Evolutionary conservation across 139 green algal genomes (phyloP).

Genomic region (Coelastrella sp.): DNA sequence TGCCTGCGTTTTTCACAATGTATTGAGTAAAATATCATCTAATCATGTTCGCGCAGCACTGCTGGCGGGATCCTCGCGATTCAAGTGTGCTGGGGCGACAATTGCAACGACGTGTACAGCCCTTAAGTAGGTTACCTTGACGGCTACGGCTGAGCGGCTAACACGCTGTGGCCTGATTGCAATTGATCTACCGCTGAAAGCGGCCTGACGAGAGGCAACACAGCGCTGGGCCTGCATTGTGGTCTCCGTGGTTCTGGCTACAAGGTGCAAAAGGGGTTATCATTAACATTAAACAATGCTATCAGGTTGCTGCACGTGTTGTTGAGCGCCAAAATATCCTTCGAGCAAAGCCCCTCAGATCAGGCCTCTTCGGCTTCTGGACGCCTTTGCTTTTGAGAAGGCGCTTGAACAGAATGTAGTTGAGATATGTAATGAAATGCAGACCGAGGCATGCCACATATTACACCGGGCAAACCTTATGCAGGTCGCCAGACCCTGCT

Average conservation of each 20-base stretch:
- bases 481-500: too few relatives aligned
- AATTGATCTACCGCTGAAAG: slow-evolving; percentile 5
- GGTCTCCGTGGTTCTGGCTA: neutral
- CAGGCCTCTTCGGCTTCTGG: too few relatives aligned
- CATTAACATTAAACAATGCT: too few relatives aligned
- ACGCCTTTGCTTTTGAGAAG: too few relatives aligned
- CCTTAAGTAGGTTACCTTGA: neutral
- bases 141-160: slow-evolving; percentile 4
- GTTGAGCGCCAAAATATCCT: too few relatives aligned
- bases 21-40: neutral
- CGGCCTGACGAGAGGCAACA: neutral
- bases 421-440: too few relatives aligned
- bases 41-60: neutral
- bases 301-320: too few relatives aligned
- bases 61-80: neutral
- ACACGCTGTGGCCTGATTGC: slow-evolving; percentile 6
- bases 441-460: too few relatives aligned
- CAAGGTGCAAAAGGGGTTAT: too few relatives aligned
- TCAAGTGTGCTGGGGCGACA: neutral
- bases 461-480: too few relatives aligned
- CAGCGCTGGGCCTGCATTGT: slow-evolving; percentile 11
- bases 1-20: slow-evolving; percentile 7
- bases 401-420: too few relatives aligned
- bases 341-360: too few relatives aligned
- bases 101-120: neutral